Base-by-base conservation (phyloP, 1,139 yeast genomes). In the Nakaseomyces delphensis region DNA sequence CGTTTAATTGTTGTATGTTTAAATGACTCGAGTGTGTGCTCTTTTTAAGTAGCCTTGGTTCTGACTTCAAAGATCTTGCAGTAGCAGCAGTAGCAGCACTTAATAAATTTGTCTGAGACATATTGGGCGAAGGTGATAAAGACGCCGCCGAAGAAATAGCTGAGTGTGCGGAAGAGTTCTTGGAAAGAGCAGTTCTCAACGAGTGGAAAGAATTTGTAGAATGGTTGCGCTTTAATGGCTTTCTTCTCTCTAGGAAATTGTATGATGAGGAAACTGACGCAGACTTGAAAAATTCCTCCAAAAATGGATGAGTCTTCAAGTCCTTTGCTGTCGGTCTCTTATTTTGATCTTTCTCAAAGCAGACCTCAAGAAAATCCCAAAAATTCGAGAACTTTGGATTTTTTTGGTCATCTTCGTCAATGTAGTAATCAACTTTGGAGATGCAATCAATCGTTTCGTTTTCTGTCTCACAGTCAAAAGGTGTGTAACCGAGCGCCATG, bases 381-480 rank as follows among this genome's bases (percentile, higher is more conserved):
- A 84, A 84, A 7, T 68, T 66, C 3, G 61, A 58, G 11, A 62
- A 65, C 80, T 44, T 45, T 16, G 49, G 48, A 35, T 54, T 51
- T 10, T 50, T 44, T 14, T 48, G 44, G 33, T 45, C 41, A 15
- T 54, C 57, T 29, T 57, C 57, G 38, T 62, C 84, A 52, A 77
- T 78, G 43, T 69, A 66, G 52, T 71, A 80, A 48, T 81, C 83
- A 7, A 73, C 77, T 5, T 62, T 64, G 18, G 57, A 47, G 24
- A 83, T 81, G 18, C 86, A 84, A 42, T 75, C 71, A 55, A 72
- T 70, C 16, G 86, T 84, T 54, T 82, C 89, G 0, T 73, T 74
- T 39, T 79, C 81, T 5, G 78, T 73, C 45, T 82, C 91, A 49
- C 89, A 75, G 53, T 83, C 91, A 60, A 83, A 83, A 0, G 93